Conservation (phyloP, 192 early-diverging fungal genomes). For the Backusella sp. region DNA sequence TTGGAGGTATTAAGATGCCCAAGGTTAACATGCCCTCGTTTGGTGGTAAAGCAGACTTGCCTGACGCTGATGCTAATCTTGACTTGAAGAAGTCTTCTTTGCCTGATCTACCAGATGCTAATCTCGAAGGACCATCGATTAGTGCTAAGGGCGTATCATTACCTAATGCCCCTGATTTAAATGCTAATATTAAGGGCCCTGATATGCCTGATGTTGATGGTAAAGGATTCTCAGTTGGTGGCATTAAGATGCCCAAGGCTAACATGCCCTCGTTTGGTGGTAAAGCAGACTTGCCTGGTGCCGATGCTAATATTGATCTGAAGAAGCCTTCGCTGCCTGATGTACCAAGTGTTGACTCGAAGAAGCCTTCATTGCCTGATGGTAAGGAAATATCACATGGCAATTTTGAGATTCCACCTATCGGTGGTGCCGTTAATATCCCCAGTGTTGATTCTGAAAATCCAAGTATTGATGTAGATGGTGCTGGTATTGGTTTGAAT, state of each 20-base stretch:
- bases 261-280: not conserved
- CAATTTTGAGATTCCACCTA: not conserved
- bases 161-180: not conserved
- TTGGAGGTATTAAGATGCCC: not conserved
- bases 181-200: not conserved
- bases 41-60: not conserved
- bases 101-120: not conserved
- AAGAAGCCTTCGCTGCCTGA: not conserved
- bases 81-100: not conserved
- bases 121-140: not conserved
- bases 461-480: too few species aligned
- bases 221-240: not conserved
- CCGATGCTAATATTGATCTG: not conserved
- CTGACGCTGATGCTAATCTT: not conserved
- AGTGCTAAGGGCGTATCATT: not conserved
- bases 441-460: too few species aligned
- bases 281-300: not conserved
- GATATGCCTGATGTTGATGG: not conserved
- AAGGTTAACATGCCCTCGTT: not conserved
- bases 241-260: not conserved
- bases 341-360: not conserved
- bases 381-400: not conserved
- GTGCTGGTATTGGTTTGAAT: not conserved
- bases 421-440: too few species aligned
- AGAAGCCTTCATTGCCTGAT: not conserved